Evolutionary conservation across 148 eudicot species (phyloP), one percentile per base, ranked within the genome.

Genomic region (Silene uniflora): DNA sequence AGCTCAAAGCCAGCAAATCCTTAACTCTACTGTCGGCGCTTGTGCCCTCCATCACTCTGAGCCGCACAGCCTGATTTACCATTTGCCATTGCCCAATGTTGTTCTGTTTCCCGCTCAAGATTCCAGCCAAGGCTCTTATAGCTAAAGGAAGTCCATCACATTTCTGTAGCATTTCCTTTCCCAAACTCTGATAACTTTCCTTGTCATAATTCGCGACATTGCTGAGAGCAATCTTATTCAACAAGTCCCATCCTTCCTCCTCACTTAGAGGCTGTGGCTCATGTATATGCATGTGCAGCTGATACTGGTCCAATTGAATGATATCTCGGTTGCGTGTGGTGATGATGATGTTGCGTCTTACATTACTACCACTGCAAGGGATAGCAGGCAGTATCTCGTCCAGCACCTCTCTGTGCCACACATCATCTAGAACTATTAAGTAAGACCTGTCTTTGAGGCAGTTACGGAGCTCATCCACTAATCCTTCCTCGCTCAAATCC

Each of bases 131-230:
- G 17, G 74, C 86, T 13, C 78, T 32, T 6, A 84, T 72, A 19
- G 83, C 87, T 13, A 81, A 69, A 8, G 84, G 84, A 7, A 81
- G 75, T 32, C 87, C 87, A 3, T 75, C 71, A 39, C 82, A 84
- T 64, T 54, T 61, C 22, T 47, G 59, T 2, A 81, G 23, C 83
- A 81, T 79, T 54, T 81, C 73, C 62, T 64, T 81, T 10, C 84
- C 86, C 18, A 81, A 55, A 6, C 27, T 58, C 52, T 84, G 72
- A 12, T 46, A 73, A 1, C 39, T 59, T 19, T 10, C 24, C 42
- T 54, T 16, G 17, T 35, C n/a, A 54, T 22, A 27, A 22, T 69
- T 44, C 13, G 54, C 3, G n/a, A 18, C 67, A 35, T 49, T 61
- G 9, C 65, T 47, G 12, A 73, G 39, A 55, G 81, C 81, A 44